A percentile compares a stretch with the other conserved stretches of the same genome.
Evolutionary conservation across 1,284 basidiomycete genomes (phyloP).

Genomic region (Tilletia indica): DNA sequence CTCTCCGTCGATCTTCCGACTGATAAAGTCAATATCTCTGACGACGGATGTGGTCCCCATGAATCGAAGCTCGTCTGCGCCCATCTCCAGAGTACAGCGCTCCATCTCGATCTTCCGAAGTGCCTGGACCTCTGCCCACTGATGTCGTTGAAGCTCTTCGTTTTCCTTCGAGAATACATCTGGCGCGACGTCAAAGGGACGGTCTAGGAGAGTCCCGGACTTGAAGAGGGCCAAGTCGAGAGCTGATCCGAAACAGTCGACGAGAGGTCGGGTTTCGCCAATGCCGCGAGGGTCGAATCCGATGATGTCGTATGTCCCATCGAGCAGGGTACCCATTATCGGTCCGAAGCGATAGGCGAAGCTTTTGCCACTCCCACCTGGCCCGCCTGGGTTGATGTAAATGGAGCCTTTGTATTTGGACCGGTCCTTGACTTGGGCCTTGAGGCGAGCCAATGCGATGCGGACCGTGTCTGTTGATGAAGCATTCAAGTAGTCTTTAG

Average conservation of each 20-base stretch:
- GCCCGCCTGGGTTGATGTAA: neutral
- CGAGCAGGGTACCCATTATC: neutral
- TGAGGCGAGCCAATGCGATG: neutral
- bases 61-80: constrained; percentile 57
- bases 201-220: constrained; percentile 57
- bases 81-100: constrained; percentile 58
- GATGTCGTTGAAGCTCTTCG: constrained; percentile 52
- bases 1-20: constrained; percentile 2
- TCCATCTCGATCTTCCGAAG: constrained; percentile 57
- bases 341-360: neutral
- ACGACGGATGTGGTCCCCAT: constrained; percentile 60
- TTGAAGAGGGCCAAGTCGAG: constrained; percentile 54
- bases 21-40: constrained; percentile 37
- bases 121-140: constrained; percentile 56
- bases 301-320: constrained; percentile 52
- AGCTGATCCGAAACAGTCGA: constrained; percentile 56
- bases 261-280: constrained; percentile 57
- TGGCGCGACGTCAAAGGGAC: constrained; percentile 56
- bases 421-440: neutral
- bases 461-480: neutral
- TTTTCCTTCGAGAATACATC: constrained; percentile 35
- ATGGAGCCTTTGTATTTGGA: constrained; percentile 1
- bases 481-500: constrained; percentile 2
- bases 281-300: constrained; percentile 61
- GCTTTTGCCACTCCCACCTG: neutral